Evolutionary conservation across 2,329 filamentous ascomycete genomes (phyloP).

Genomic region (Magnaporthiopsis incrustans): DNA sequence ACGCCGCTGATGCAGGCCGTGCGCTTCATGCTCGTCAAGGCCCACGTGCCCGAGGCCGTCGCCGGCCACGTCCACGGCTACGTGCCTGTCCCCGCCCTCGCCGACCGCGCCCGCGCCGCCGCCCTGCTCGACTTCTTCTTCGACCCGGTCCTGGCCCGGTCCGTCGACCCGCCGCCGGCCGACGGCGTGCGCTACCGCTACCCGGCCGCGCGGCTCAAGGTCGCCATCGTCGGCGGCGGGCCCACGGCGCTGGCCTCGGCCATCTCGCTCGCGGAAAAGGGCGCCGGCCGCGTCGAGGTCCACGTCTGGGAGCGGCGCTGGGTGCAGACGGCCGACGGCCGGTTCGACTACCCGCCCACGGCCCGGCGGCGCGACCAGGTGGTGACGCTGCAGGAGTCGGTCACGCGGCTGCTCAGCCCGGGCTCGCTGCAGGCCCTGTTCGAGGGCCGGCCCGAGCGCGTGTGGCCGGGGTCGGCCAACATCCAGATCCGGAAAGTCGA

Average conservation of each 20-base stretch:
- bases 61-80: slow-evolving; percentile 1
- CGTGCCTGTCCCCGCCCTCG: slow-evolving; percentile 4
- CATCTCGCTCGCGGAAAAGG: slow-evolving; percentile 25
- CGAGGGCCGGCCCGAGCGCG: slow-evolving; percentile 23
- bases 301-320: slow-evolving; percentile 28
- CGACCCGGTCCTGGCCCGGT: slow-evolving; percentile 23
- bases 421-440: slow-evolving; percentile 22
- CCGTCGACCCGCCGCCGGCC: slow-evolving; percentile 15
- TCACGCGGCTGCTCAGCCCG: slow-evolving; percentile 22
- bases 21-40: slow-evolving; percentile 26
- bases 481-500: slow-evolving; percentile 31
- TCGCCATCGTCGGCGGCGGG: slow-evolving; percentile 6
- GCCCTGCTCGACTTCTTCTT: slow-evolving; percentile 27
- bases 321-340: slow-evolving; percentile 13
- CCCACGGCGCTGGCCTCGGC: slow-evolving; percentile 12
- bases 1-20: slow-evolving; percentile 25
- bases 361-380: slow-evolving; percentile 26
- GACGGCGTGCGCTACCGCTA: slow-evolving; percentile 20
- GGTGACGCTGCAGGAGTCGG: slow-evolving; percentile 26
- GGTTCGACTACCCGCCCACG: slow-evolving; percentile 21
- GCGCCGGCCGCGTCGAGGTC: slow-evolving; percentile 22
- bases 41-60: slow-evolving; percentile 16
- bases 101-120: slow-evolving; percentile 15
- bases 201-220: slow-evolving; percentile 11
- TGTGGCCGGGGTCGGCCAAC: slow-evolving; percentile 28